Evolutionary conservation across 1,139 yeast species (phyloP).

Genomic region (Debaryomyces sp.): DNA sequence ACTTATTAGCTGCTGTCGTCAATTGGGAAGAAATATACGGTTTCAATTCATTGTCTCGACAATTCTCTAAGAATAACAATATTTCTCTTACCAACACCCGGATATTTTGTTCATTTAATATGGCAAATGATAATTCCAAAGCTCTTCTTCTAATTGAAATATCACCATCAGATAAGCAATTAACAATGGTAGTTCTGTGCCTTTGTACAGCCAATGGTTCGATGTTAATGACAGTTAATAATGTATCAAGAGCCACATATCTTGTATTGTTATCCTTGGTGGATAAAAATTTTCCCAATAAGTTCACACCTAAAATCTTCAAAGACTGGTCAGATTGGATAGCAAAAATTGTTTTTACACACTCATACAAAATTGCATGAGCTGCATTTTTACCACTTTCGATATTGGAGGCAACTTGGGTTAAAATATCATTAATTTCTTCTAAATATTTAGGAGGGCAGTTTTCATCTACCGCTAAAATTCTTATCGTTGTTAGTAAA

Average conservation of each 20-base stretch:
- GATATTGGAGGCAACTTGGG: constrained; percentile 87
- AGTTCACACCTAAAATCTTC: constrained; percentile 85
- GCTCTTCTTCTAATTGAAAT: constrained; percentile 93
- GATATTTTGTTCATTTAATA: constrained; percentile 82
- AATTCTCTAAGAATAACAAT: constrained; percentile 67
- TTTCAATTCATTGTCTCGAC: constrained; percentile 69
- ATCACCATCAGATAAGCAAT: constrained; percentile 86
- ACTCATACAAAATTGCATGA: constrained; percentile 83
- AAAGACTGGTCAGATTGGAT: constrained; percentile 78
- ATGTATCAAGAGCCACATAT: constrained; percentile 89
- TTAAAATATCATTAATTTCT: constrained; percentile 77
- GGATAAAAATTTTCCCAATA: constrained; percentile 81
- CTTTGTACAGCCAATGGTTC: constrained; percentile 96
- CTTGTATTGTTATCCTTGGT: constrained; percentile 89
- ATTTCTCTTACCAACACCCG: constrained; percentile 81
- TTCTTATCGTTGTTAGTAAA: constrained; percentile 57
- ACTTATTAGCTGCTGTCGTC: constrained; percentile 69
- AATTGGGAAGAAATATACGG: constrained; percentile 71
- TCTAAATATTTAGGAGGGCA: constrained; percentile 60
- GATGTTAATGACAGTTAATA: constrained; percentile 75
- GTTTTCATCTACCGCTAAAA: constrained; percentile 45
- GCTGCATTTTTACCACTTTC: constrained; percentile 81
- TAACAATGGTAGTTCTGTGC: constrained; percentile 82
- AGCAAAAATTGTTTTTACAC: constrained; percentile 85
- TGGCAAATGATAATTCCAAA: constrained; percentile 86